phyloP scores from a whole-genome alignment of 371 early-diverging fungal genomes.

The Mucor lusitanicus region DNA sequence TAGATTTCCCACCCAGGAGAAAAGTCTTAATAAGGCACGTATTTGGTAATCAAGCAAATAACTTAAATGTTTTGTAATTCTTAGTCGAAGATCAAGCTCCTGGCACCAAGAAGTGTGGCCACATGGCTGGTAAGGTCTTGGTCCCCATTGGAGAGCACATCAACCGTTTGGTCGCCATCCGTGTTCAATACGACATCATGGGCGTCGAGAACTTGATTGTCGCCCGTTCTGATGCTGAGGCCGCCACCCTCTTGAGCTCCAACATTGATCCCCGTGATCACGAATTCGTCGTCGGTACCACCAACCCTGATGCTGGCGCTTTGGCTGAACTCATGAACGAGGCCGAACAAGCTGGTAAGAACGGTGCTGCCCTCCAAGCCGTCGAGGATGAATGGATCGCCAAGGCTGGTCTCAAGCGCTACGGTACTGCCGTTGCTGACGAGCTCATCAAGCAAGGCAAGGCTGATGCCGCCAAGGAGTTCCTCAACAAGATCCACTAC shows the following conservation, averaged over 20 bases:
- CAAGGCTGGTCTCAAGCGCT: conserved; percentile 84
- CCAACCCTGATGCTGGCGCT: conserved; percentile 75
- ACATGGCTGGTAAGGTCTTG: conserved; percentile 98
- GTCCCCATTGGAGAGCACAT: conserved; percentile 97
- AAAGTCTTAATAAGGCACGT: not conserved
- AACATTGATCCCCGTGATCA: conserved; percentile 97
- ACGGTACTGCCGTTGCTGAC: conserved; percentile 81
- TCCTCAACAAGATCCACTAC: conserved; percentile 55
- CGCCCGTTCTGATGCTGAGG: conserved; percentile 96
- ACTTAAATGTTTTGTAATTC: not conserved
- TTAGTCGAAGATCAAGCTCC: conserved; percentile 92
- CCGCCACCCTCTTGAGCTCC: conserved; percentile 93
- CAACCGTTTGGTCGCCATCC: conserved; percentile 93
- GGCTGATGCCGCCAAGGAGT: conserved; percentile 52
- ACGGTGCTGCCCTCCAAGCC: conserved; percentile 76
- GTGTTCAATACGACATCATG: conserved; percentile 98
- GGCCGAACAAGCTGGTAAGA: conserved; percentile 76
- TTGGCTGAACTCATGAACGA: conserved; percentile 79
- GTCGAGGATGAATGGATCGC: conserved; percentile 90
- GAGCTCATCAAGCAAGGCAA: conserved; percentile 68
- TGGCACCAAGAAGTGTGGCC: conserved; percentile 98
- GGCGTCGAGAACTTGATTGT: conserved; percentile 94
- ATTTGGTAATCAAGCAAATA: not conserved
- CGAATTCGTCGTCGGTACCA: conserved; percentile 91
- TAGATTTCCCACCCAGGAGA: not conserved